Conservation (phyloP, 192 early-diverging fungal genomes). For the Paraglomus brasilianum region DNA sequence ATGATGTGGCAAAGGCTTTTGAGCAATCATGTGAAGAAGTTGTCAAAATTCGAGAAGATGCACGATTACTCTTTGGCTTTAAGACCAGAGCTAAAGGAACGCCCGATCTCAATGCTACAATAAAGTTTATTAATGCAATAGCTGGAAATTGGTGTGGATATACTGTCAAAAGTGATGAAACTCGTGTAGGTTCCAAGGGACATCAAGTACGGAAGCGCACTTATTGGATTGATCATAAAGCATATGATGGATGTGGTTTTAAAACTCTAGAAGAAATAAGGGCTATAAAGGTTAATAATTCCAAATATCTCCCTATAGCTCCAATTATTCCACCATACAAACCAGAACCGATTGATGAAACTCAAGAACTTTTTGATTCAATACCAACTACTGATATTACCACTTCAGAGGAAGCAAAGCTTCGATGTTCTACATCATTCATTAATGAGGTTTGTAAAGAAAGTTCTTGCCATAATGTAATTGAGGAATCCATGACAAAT, state of each 20-base stretch:
- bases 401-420: too few relatives aligned
- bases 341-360: background rate
- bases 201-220: background rate
- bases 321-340: conserved; percentile 12
- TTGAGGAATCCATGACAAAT: conserved; percentile 7
- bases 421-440: too few relatives aligned
- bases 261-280: conserved; percentile 6
- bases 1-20: conserved; percentile 5
- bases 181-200: background rate
- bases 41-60: conserved; percentile 6
- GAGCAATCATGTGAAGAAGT: conserved; percentile 9
- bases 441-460: conserved; percentile 19
- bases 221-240: conserved; percentile 15
- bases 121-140: conserved; percentile 21
- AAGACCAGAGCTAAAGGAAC: conserved; percentile 17
- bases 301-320: background rate
- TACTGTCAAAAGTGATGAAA: background rate
- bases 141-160: background rate
- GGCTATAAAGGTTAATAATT: conserved; percentile 4
- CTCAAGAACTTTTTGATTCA: too few relatives aligned
- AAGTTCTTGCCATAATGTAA: conserved; percentile 10
- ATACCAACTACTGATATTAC: too few relatives aligned
- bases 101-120: conserved; percentile 7
- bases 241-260: conserved; percentile 3
- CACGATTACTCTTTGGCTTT: conserved; percentile 10